phyloP scores from a whole-genome alignment of 2,329 filamentous ascomycete genomes.

The Cyanodermella asteris region DNA sequence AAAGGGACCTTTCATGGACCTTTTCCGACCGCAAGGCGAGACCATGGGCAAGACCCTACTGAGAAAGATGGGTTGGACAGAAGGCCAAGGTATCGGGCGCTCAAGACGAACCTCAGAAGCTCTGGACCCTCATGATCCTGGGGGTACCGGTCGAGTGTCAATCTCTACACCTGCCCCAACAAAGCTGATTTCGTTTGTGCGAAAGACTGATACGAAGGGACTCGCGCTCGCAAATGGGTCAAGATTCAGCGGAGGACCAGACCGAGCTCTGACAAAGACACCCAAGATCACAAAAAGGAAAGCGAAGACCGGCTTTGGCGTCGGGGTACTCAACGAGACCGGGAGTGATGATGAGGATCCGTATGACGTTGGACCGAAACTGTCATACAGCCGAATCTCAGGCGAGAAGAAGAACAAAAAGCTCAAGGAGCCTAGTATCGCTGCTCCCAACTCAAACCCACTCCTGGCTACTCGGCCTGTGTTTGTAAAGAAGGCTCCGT shows the following conservation, averaged over 20 bases:
- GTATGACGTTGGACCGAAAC: conserved; percentile 76
- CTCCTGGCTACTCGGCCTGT: conserved; percentile 44
- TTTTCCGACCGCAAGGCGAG: conserved; percentile 52
- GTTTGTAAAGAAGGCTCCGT: conserved; percentile 44
- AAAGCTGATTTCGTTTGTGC: conserved; percentile 31
- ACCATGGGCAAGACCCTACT: conserved; percentile 73
- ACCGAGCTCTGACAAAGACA: too few relatives aligned
- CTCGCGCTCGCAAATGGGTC: conserved; percentile 14
- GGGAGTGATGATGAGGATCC: conserved; percentile 91
- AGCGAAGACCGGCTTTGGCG: conserved; percentile 50
- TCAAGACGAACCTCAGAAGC: conserved; percentile 52
- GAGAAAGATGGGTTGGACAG: conserved; percentile 86
- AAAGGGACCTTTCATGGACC: conserved; percentile 40
- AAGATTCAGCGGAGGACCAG: too few relatives aligned
- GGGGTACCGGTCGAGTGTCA: conserved; percentile 35
- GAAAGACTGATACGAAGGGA: conserved; percentile 24
- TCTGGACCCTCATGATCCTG: conserved; percentile 26
- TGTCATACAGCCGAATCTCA: conserved; percentile 65
- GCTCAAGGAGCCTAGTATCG: conserved; percentile 23
- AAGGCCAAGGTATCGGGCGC: conserved; percentile 82
- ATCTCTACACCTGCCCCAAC: conserved; percentile 74
- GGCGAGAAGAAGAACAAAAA: conserved; percentile 66
- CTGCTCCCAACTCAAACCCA: conserved; percentile 37
- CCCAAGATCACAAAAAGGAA: conserved; percentile 31
- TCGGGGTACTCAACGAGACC: conserved; percentile 76